Percentiles rank a stretch among this genome's conserved stretches.
These are phyloP conservation scores for Anastatica hierochuntica DNA, from an alignment of 345 rosid species.

Conservation along the genomic window DNA sequence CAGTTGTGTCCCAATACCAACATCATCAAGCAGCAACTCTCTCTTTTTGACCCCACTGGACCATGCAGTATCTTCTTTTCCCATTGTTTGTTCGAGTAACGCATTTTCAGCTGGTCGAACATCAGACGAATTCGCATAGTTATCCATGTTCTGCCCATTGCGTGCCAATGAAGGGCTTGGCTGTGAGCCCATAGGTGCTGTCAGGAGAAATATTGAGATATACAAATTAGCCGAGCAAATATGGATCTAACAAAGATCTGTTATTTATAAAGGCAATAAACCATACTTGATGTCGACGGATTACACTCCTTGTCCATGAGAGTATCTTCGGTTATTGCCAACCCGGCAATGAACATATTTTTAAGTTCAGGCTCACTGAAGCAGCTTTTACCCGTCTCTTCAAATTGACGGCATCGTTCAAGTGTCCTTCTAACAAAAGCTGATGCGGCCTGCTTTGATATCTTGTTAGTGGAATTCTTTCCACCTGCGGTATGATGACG, in stretches of 20 bases:
- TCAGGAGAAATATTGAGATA: conserved; percentile 7
- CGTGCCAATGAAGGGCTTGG: conserved; percentile 39
- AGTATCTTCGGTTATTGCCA: conserved; percentile 34
- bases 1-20: conserved; percentile 34
- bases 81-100: conserved; percentile 35
- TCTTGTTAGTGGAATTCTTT: conserved; percentile 67
- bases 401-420: conserved; percentile 53
- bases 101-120: conserved; percentile 35
- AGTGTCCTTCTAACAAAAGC: conserved; percentile 68
- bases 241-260: neutral
- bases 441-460: conserved; percentile 72
- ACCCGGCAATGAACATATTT: conserved; percentile 51
- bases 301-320: conserved; percentile 37
- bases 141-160: conserved; percentile 45
- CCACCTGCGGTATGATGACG: conserved; percentile 49
- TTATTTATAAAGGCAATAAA: neutral
- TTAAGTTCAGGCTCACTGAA: conserved; percentile 62
- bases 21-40: conserved; percentile 79
- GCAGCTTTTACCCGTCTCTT: conserved; percentile 77
- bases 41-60: conserved; percentile 71
- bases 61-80: conserved; percentile 42
- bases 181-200: conserved; percentile 61
- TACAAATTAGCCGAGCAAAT: neutral
- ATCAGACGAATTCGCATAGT: conserved; percentile 34
- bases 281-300: conserved; percentile 19